Evolutionary conservation across 2,329 filamentous ascomycete genomes (phyloP).

Genomic region (Penicillium brasilianum): DNA sequence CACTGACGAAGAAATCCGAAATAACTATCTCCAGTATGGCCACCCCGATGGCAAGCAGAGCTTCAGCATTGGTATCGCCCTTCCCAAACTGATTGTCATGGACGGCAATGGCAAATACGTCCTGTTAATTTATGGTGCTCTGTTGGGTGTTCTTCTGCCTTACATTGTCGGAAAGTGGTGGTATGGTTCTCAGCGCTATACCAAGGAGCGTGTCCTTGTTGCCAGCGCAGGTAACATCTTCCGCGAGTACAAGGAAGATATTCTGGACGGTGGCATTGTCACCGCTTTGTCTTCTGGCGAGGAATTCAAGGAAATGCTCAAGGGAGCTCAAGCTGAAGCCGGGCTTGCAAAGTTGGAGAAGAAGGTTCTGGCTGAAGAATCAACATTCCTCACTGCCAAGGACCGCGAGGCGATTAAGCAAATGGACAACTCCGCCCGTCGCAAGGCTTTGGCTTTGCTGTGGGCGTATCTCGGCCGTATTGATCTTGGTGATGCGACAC

Average conservation of each 20-base stretch:
- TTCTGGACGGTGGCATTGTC: constrained; percentile 79
- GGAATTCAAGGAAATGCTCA: constrained; percentile 79
- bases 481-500: constrained; percentile 75
- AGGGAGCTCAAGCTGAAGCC: constrained; percentile 77
- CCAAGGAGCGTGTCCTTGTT: constrained; percentile 90
- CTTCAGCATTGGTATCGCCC: constrained; percentile 94
- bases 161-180: constrained; percentile 97
- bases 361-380: constrained; percentile 69
- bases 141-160: constrained; percentile 87
- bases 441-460: constrained; percentile 85
- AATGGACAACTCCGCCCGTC: constrained; percentile 76
- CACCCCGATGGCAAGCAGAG: constrained; percentile 98
- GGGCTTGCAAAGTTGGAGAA: constrained; percentile 85
- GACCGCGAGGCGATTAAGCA: constrained; percentile 79
- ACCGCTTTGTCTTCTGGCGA: constrained; percentile 81
- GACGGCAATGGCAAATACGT: constrained; percentile 97
- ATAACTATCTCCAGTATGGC: constrained; percentile 94
- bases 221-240: constrained; percentile 95
- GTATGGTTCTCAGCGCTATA: constrained; percentile 93
- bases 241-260: constrained; percentile 84
- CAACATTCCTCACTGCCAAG: constrained; percentile 67
- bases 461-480: constrained; percentile 95
- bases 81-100: constrained; percentile 89
- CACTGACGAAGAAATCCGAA: constrained; percentile 94
- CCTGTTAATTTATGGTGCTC: constrained; percentile 81